Conservation (phyloP, 768 basidiomycete genomes). For the Scleroderma citrinum region DNA sequence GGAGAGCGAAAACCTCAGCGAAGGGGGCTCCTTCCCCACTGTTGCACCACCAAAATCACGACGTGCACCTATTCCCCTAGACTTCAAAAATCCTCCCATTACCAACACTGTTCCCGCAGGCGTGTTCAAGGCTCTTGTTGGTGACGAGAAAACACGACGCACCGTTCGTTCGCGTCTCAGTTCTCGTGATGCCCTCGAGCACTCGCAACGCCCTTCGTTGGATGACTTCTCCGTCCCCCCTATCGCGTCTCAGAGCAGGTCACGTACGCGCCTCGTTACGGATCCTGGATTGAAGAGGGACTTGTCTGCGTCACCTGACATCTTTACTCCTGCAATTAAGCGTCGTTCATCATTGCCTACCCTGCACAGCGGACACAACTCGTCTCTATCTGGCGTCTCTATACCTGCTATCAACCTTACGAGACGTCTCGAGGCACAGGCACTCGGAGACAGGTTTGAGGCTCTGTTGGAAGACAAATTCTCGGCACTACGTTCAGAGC, state of each 20-base stretch:
- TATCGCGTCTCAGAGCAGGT: conserved; percentile 59
- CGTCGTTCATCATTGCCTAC: conserved; percentile 56
- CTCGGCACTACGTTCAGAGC: conserved; percentile 40
- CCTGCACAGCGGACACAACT: conserved; percentile 40
- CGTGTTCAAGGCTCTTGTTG: conserved; percentile 72
- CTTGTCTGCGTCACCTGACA: conserved; percentile 29
- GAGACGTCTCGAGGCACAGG: conserved; percentile 52
- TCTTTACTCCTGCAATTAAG: conserved; percentile 39
- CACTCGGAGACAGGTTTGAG: conserved; percentile 56
- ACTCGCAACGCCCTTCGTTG: conserved; percentile 62
- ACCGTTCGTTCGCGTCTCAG: conserved; percentile 71
- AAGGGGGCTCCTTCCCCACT: conserved; percentile 3
- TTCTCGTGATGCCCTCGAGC: conserved; percentile 70
- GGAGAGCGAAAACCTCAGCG: conserved; percentile 9
- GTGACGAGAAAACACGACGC: conserved; percentile 63
- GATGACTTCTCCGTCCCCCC: conserved; percentile 67
- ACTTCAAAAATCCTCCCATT: conserved; percentile 66
- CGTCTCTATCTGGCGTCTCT: conserved; percentile 40
- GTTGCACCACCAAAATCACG: conserved; percentile 35
- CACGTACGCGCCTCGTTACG: conserved; percentile 49
- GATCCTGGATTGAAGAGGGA: conserved; percentile 44
- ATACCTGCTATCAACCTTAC: conserved; percentile 47
- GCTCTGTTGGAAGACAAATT: conserved; percentile 69
- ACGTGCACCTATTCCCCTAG: conserved; percentile 73
- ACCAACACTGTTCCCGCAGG: conserved; percentile 81